phyloP scores from a whole-genome alignment of 2,329 filamentous ascomycete genomes.

The Hirsutella minnesotensis region DNA sequence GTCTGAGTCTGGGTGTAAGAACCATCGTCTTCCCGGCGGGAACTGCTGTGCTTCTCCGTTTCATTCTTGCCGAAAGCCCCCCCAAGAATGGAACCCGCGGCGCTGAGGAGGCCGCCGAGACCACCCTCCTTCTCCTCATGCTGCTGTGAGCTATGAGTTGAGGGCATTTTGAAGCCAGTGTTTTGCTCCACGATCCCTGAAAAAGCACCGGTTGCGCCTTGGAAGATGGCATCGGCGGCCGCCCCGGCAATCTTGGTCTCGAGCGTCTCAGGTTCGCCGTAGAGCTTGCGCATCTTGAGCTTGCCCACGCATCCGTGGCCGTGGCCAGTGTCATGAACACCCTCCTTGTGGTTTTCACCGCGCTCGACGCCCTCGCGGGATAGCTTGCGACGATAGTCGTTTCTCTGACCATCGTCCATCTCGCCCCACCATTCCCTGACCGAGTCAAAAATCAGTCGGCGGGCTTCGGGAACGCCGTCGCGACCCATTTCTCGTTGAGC shows the following conservation, averaged over 20 bases:
- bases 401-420: conserved; percentile 48
- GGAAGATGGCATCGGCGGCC: conserved; percentile 44
- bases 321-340: conserved; percentile 71
- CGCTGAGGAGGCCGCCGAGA: conserved; percentile 59
- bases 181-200: conserved; percentile 33
- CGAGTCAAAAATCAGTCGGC: conserved; percentile 64
- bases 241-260: conserved; percentile 45
- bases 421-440: conserved; percentile 75
- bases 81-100: conserved; percentile 55
- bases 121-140: conserved; percentile 46
- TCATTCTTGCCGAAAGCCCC: conserved; percentile 44
- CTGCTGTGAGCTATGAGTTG: conserved; percentile 13
- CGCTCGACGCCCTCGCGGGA: conserved; percentile 65
- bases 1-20: conserved; percentile 49
- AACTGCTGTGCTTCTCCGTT: conserved; percentile 39
- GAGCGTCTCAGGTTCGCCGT: conserved; percentile 33
- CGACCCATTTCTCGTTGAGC: conserved; percentile 60
- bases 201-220: conserved; percentile 42
- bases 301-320: conserved; percentile 74
- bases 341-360: conserved; percentile 77
- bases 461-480: conserved; percentile 61
- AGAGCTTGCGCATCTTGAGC: conserved; percentile 64
- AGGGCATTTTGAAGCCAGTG: conserved; percentile 29
- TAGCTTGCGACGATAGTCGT: conserved; percentile 62
- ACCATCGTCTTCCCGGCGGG: conserved; percentile 44